Evolutionary conservation across 495 filamentous ascomycete genomes (phyloP), one percentile per base, ranked within the genome.

Genomic region (Penicillium angulare): DNA sequence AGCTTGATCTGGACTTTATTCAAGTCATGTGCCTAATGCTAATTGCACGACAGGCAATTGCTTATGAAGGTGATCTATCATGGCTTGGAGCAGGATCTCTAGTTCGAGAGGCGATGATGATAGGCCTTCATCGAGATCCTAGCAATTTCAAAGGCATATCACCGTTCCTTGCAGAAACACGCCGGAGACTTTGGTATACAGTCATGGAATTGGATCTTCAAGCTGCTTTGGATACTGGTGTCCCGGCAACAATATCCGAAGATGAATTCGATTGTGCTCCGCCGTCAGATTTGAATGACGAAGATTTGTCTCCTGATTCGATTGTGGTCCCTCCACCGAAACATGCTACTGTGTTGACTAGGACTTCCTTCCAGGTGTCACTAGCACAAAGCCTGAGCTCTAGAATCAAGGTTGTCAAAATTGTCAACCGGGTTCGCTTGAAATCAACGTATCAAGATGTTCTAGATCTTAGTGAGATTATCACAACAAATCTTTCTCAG

Each of bases 51-150:
- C 51, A 54, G 24, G 44, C 44, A 15, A 42, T 38, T 3, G 51
- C 44, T 1, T 49, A 29, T 8, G 51, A 54, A n/a, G 51, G 51
- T 6, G 51, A 54, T 33, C 24, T 48, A 16, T 27, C 36, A 13
- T 22, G 51, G 20, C 17, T 49, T 18, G 29, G 17, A 10, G 43
- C 44, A 13, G 51, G 51, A 7, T 49, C 35, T 20, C 51, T 54
- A 1, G 0, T 49, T 2, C 51, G 51, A 42, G 51, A 54, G 10
- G 51, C 51, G 3, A 43, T 54, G 17, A 41, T 48, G 38, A 49
- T 54, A 27, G 51, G 51, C 5, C 51, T 54, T 5, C 51, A 54
- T 44, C 21, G 43, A 4, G 51, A 54, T n/a, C 51, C 51, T 0
- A 16, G 17, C 7, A 48, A 27, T 24, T 41, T 34, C 31, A 32